phyloP scores from a whole-genome alignment of 2,329 filamentous ascomycete genomes.

The Didymella pinodella region DNA sequence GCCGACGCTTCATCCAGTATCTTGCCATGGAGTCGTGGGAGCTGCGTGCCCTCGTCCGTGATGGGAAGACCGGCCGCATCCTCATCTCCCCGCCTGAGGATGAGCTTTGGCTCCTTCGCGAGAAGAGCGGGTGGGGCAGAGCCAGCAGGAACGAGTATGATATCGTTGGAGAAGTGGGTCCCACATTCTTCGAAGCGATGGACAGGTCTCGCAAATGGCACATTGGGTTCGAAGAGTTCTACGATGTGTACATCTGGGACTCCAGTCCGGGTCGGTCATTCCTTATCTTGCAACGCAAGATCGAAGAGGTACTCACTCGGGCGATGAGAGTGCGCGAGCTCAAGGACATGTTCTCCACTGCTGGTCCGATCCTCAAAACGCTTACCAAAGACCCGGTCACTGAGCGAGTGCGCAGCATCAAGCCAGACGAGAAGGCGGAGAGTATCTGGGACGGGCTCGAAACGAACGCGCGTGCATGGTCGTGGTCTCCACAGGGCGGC shows the following conservation, averaged over 20 bases:
- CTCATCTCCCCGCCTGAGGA: conserved; percentile 50
- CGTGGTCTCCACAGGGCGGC: conserved; percentile 17
- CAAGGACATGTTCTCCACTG: conserved; percentile 45
- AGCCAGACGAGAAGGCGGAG: conserved; percentile 43
- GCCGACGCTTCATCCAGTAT: conserved; percentile 55
- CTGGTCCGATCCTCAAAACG: conserved; percentile 49
- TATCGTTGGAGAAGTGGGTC: conserved; percentile 45
- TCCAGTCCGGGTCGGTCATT: conserved; percentile 45
- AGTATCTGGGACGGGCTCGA: conserved; percentile 49
- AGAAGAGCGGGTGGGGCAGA: conserved; percentile 52
- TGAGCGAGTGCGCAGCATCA: conserved; percentile 48
- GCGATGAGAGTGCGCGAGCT: conserved; percentile 44
- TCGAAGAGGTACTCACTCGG: conserved; percentile 50
- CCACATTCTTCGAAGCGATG: conserved; percentile 53
- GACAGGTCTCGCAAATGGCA: conserved; percentile 49
- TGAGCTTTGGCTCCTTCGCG: conserved; percentile 51
- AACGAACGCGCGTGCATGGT: conserved; percentile 22
- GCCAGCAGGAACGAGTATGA: conserved; percentile 52
- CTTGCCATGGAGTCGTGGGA: conserved; percentile 50
- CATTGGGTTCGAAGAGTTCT: conserved; percentile 55
- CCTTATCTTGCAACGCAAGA: conserved; percentile 38
- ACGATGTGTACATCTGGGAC: conserved; percentile 56
- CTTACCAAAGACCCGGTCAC: conserved; percentile 48
- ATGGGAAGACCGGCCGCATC: conserved; percentile 51
- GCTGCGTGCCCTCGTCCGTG: conserved; percentile 53